phyloP scores from a whole-genome alignment of 208 protist species.

The Leishmania turanica region DNA sequence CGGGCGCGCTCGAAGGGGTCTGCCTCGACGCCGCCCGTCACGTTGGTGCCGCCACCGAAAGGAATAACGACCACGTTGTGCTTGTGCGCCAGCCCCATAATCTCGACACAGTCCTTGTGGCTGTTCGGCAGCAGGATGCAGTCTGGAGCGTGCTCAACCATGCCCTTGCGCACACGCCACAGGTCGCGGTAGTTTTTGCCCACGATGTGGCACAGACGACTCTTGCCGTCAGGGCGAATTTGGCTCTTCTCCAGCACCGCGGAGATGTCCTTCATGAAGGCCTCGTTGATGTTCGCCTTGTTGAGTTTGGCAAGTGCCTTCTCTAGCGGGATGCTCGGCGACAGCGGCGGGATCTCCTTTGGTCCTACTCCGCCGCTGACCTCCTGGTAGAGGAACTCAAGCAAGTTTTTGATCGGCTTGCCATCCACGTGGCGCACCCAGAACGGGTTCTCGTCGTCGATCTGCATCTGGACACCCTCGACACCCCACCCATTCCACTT shows the following conservation, averaged over 20 bases:
- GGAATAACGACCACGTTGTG: conserved; percentile 94
- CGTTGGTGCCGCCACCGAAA: conserved; percentile 95
- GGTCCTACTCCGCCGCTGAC: conserved; percentile 47
- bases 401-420: conserved; percentile 78
- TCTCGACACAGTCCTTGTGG: conserved; percentile 85
- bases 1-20: conserved; percentile 83
- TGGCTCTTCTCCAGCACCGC: conserved; percentile 56
- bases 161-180: conserved; percentile 87
- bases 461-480: conserved; percentile 53
- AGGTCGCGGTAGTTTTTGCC: conserved; percentile 95
- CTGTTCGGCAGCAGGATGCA: conserved; percentile 87
- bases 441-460: conserved; percentile 59
- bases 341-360: conserved; percentile 48
- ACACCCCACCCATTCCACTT: conserved; percentile 94
- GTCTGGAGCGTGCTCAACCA: conserved; percentile 91
- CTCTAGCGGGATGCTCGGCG: conserved; percentile 73
- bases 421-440: conserved; percentile 75
- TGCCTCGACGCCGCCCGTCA: conserved; percentile 90
- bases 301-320: conserved; percentile 73
- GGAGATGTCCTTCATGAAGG: conserved; percentile 76
- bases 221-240: conserved; percentile 71
- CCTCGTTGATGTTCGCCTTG: conserved; percentile 67
- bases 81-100: conserved; percentile 84
- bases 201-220: conserved; percentile 83
- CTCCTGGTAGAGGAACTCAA: conserved; percentile 86